Percentiles rank a stretch among this genome's conserved stretches.
Conservation (phyloP, 2,329 filamentous ascomycete genomes). For the Dryadomyces sulphureus region DNA sequence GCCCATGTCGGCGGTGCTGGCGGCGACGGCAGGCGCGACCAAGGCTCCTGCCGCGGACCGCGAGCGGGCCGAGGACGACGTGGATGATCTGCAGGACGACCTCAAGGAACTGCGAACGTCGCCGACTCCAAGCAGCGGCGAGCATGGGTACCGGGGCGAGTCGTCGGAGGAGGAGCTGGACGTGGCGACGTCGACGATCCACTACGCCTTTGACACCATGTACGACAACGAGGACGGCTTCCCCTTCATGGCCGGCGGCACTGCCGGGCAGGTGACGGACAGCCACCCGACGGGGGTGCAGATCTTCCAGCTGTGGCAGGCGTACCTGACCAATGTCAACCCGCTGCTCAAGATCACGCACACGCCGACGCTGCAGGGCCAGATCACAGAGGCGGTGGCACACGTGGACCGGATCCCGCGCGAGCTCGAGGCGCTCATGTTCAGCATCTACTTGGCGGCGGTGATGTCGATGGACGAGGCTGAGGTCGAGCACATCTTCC, state of each 20-base stretch:
- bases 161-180: constrained; percentile 43
- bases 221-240: constrained; percentile 41
- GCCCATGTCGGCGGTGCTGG: constrained; percentile 24
- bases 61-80: constrained; percentile 37
- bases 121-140: constrained; percentile 27
- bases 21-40: neutral
- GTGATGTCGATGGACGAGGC: constrained; percentile 42
- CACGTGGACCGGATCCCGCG: constrained; percentile 37
- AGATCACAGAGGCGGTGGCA: constrained; percentile 46
- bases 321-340: constrained; percentile 55
- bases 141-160: neutral
- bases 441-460: constrained; percentile 46
- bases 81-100: constrained; percentile 40
- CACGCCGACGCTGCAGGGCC: constrained; percentile 47
- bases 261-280: constrained; percentile 25
- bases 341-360: constrained; percentile 55
- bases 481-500: constrained; percentile 35
- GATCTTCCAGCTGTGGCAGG: constrained; percentile 53
- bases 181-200: constrained; percentile 38
- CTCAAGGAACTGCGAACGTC: constrained; percentile 40
- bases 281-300: constrained; percentile 40
- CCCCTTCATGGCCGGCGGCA: constrained; percentile 38
- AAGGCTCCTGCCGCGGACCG: no score
- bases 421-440: constrained; percentile 52
- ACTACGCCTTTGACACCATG: constrained; percentile 45